A percentile compares a stretch with the other conserved stretches of the same genome.
Evolutionary conservation across 805 yeast species (phyloP).

Genomic region (Saccharomyces cerevisiae): DNA sequence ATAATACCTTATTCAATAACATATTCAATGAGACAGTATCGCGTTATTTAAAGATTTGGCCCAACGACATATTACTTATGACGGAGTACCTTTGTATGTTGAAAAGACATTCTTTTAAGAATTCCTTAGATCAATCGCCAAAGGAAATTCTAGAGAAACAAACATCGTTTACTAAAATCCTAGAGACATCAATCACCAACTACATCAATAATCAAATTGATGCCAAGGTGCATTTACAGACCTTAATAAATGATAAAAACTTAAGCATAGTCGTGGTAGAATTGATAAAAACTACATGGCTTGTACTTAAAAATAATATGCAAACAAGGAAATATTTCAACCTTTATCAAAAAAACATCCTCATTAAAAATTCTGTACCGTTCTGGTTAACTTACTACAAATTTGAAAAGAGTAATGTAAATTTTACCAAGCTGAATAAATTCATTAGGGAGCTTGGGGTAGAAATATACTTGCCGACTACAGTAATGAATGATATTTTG

Average conservation of each 20-base stretch:
- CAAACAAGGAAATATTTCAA: constrained; percentile 29
- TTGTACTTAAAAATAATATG: constrained; percentile 23
- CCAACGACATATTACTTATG: constrained; percentile 13
- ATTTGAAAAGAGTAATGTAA: constrained; percentile 40
- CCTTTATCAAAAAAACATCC: constrained; percentile 18
- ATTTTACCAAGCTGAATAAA: constrained; percentile 37
- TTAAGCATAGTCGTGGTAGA: constrained; percentile 33
- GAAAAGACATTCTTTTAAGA: constrained; percentile 17
- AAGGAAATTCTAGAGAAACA: constrained; percentile 19
- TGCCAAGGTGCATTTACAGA: constrained; percentile 20
- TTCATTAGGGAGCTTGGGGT: constrained; percentile 40
- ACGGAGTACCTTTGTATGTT: constrained; percentile 16
- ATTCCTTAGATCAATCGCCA: constrained; percentile 13
- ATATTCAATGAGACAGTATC: constrained; percentile 10
- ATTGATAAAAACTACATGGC: constrained; percentile 29
- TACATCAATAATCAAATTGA: constrained; percentile 19
- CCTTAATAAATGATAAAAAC: constrained; percentile 35
- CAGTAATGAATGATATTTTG: constrained; percentile 37
- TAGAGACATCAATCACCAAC: constrained; percentile 18
- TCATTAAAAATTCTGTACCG: constrained; percentile 34
- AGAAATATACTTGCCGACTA: constrained; percentile 41
- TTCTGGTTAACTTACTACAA: constrained; percentile 55
- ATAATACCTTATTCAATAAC: constrained; percentile 7
- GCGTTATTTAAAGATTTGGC: constrained; percentile 11
- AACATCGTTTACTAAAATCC: constrained; percentile 14